Conservation (phyloP, 1,284 basidiomycete genomes). For the Moesziomyces sp. region DNA sequence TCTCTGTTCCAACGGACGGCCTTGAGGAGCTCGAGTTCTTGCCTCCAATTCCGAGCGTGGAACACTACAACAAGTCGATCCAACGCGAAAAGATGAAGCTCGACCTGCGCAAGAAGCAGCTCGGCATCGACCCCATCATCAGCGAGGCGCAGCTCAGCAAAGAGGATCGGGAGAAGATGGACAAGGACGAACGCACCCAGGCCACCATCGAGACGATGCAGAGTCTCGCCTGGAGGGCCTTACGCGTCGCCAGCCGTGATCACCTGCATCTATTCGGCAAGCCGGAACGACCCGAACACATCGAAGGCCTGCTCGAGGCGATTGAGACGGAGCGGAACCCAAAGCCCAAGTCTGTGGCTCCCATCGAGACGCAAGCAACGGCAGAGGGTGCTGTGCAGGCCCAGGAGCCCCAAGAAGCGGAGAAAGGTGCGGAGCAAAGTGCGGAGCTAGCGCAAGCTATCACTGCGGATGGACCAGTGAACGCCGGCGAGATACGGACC, state of each 20-base stretch:
- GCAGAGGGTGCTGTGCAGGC: constrained; percentile 1
- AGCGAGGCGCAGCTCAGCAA: constrained; percentile 25
- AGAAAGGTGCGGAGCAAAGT: neutral
- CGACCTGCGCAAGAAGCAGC: constrained; percentile 47
- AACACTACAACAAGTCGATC: constrained; percentile 51
- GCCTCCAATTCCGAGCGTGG: constrained; percentile 48
- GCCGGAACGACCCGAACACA: constrained; percentile 47
- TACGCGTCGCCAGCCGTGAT: constrained; percentile 45
- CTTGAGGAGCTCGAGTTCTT: constrained; percentile 61
- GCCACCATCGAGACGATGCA: constrained; percentile 41
- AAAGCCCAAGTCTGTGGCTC: constrained; percentile 17
- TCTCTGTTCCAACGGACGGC: constrained; percentile 56
- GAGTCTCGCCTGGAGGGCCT: constrained; percentile 59
- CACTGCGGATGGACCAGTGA: neutral
- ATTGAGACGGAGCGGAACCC: constrained; percentile 47
- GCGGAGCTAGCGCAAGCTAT: neutral
- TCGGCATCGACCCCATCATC: constrained; percentile 39
- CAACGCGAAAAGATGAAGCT: constrained; percentile 49
- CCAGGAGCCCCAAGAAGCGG: neutral
- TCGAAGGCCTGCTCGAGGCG: constrained; percentile 39
- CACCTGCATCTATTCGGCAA: constrained; percentile 51
- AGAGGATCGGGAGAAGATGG: constrained; percentile 31
- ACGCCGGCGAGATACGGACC: neutral
- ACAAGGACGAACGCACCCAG: constrained; percentile 32
- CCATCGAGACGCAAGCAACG: constrained; percentile 1